Percentiles rank a stretch among this genome's conserved stretches.
Evolutionary conservation across 1,284 basidiomycete genomes (phyloP).

Genomic region (Ceratobasidium sp.): DNA sequence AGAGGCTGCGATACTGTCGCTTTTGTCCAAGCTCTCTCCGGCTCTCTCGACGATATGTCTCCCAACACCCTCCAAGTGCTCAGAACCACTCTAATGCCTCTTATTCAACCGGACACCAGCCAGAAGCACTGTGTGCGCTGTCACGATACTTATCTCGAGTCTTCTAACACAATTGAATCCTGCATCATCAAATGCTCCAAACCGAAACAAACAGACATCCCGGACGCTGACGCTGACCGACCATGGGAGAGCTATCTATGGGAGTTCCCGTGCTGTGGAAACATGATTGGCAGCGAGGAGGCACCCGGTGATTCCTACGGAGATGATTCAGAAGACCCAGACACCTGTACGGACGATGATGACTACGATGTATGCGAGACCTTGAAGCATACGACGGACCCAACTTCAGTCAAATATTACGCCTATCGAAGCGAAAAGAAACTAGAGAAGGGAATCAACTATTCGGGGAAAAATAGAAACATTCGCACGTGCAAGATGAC

Average conservation of each 20-base stretch:
- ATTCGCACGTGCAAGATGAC: too few relatives aligned
- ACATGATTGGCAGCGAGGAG: background rate
- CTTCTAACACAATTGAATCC: background rate
- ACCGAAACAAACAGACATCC: background rate
- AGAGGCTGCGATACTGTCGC: background rate
- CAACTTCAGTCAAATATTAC: too few relatives aligned
- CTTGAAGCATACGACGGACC: too few relatives aligned
- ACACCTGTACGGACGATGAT: too few relatives aligned
- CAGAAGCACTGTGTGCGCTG: background rate
- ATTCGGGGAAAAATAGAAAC: too few relatives aligned
- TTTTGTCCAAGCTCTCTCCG: background rate
- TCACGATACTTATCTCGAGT: background rate
- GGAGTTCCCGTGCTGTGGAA: background rate
- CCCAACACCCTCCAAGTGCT: background rate
- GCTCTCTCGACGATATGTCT: background rate
- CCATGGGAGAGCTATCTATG: background rate
- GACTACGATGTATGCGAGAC: too few relatives aligned
- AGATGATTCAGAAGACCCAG: too few relatives aligned
- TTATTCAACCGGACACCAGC: background rate
- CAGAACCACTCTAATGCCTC: background rate
- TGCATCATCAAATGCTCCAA: background rate
- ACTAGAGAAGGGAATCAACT: too few relatives aligned
- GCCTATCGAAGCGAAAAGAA: too few relatives aligned
- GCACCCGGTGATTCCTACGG: too few relatives aligned
- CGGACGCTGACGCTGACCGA: background rate